Percentiles rank a stretch among this genome's conserved stretches.
These are phyloP conservation scores for Pyricularia pennisetigena DNA, from an alignment of 2,329 filamentous ascomycete species.

Conservation along the genomic window DNA sequence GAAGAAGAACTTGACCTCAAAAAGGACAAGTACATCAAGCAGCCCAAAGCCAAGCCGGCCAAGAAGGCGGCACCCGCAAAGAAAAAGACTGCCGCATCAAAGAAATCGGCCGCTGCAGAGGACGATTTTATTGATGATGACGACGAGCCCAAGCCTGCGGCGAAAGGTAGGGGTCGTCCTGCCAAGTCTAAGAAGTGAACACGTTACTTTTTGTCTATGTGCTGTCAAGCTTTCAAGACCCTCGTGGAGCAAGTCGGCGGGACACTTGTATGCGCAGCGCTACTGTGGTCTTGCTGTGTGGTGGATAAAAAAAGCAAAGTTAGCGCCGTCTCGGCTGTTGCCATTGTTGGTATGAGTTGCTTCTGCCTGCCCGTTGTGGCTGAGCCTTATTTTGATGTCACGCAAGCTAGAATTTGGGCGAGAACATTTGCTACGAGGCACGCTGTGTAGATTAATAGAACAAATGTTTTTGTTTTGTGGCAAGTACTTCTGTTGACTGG, in stretches of 20 bases:
- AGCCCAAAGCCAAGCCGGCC: conserved; percentile 66
- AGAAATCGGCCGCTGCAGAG: conserved; percentile 26
- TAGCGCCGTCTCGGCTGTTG: background rate
- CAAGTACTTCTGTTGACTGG: background rate
- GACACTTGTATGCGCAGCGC: background rate
- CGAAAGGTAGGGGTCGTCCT: conserved; percentile 33
- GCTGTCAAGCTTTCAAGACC: background rate
- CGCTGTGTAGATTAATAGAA: background rate
- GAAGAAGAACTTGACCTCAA: conserved; percentile 75
- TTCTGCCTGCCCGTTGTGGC: background rate
- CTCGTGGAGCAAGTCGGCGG: background rate
- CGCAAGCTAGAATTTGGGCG: background rate
- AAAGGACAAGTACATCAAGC: conserved; percentile 94
- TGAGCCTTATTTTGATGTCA: background rate
- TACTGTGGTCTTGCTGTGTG: background rate
- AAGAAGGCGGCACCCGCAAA: conserved; percentile 28
- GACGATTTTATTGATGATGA: conserved; percentile 29
- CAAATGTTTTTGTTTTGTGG: background rate
- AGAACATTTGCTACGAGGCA: background rate
- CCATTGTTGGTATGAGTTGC: background rate
- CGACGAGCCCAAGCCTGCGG: conserved; percentile 31
- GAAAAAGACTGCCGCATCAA: conserved; percentile 15
- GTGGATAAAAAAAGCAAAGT: background rate
- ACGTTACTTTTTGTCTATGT: background rate
- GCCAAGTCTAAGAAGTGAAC: conserved; percentile 28